These are phyloP conservation scores for Microstegium vimineum DNA, from an alignment of 176 grass and related monocot genomes.

Conservation along the genomic window DNA sequence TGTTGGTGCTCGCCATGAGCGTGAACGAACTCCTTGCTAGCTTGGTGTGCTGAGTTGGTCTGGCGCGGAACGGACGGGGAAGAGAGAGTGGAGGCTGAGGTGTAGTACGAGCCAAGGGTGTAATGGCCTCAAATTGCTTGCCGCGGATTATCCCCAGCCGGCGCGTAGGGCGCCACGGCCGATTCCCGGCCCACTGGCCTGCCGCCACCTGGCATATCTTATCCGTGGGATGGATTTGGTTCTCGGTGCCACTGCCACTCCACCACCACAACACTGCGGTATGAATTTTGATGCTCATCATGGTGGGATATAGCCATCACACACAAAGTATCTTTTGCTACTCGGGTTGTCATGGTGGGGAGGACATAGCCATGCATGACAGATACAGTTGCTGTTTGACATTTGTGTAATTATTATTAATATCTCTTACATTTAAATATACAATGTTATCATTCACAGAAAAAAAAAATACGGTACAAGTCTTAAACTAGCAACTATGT, in stretches of 20 bases:
- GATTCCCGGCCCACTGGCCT: constrained; percentile 39
- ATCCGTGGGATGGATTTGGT: constrained; percentile 37
- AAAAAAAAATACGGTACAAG: not conserved
- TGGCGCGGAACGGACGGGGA: not conserved
- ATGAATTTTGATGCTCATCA: too few relatives aligned
- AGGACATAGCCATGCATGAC: not conserved
- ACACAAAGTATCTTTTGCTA: not conserved
- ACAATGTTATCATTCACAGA: not conserved
- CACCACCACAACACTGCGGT: not conserved
- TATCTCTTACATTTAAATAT: not conserved
- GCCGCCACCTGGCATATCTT: constrained; percentile 60
- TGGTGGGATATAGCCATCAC: not conserved
- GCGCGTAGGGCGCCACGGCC: not conserved
- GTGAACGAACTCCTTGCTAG: not conserved
- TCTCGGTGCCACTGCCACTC: not conserved
- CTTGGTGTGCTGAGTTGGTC: not conserved
- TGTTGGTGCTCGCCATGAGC: constrained; percentile 84
- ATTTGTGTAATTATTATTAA: not conserved
- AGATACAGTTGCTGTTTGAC: not conserved
- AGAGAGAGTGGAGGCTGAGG: not conserved
- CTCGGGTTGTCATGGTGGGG: not conserved
- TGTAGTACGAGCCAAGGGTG: not conserved
- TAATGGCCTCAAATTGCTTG: constrained; percentile 46
- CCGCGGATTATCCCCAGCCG: constrained; percentile 49
- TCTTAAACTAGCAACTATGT: too few relatives aligned